Evolutionary conservation across 495 filamentous ascomycete genomes (phyloP), one percentile per base, ranked within the genome.

Genomic region (Immersiella caudata): DNA sequence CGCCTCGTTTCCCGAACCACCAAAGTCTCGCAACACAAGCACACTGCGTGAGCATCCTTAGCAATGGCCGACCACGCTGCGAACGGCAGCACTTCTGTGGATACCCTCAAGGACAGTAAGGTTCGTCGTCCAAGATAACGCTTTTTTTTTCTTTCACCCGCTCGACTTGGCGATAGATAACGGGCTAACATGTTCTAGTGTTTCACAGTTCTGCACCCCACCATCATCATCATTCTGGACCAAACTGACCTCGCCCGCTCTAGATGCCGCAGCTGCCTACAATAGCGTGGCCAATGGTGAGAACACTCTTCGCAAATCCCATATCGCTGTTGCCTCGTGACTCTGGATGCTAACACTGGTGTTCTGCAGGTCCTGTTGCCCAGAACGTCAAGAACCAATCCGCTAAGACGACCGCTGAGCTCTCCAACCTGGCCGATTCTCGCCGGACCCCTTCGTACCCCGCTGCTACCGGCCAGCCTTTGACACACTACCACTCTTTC

Each of bases 401-500:
- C 58, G 84, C 86, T 67, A 91, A 90, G 81, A 92, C 93, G 60
- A 76, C 82, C 60, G 79, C 81, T 69, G 93, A 96, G 81, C 84
- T 96, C 70, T 85, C 84, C 74, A 91, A 92, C 73, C 83, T 97
- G 62, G 89, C 90, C 71, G 86, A 87, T 68, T 72, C 91, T 64
- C 90, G 90, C 67, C 83, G 85, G 62, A 87, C 87, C 59, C 91
- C 92, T 51, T 79, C 85, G 36, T 82, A 88, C 66, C 86, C 85
- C 46, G 87, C 92, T 71, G 88, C 87, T 69, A 96, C 89, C 74
- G 93, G 93, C 71, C 94, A 97, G 77, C 90, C 90, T 26, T 79
- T 98, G 81, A 97, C 93, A 58, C 91, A 94, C 80, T 99, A 97
- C 79, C 95, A 98, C 81, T 97, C 93, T 36, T 87, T 97, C 81